Conservation (phyloP, 1,139 yeast species). For the Candida dubliniensis region DNA sequence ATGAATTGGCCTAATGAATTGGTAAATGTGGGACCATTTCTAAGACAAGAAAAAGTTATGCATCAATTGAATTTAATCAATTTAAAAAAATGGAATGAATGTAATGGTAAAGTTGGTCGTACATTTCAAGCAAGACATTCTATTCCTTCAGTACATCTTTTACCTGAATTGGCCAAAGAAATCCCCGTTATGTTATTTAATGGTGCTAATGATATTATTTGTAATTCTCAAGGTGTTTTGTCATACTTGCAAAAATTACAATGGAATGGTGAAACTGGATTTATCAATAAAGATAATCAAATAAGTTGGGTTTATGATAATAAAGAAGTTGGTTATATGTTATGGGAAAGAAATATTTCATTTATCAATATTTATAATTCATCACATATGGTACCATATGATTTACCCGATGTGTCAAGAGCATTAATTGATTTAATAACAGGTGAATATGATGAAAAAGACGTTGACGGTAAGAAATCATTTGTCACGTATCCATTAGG, state of each 20-base stretch:
- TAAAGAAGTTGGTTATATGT: constrained; percentile 50
- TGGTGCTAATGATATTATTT: constrained; percentile 87
- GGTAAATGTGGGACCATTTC: constrained; percentile 56
- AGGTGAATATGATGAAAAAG: constrained; percentile 30
- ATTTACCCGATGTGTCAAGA: constrained; percentile 66
- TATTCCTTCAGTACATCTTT: constrained; percentile 59
- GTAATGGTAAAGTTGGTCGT: constrained; percentile 59
- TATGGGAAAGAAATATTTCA: constrained; percentile 68
- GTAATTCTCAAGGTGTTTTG: constrained; percentile 80
- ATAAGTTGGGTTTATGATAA: constrained; percentile 57
- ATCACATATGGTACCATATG: constrained; percentile 95
- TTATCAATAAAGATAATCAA: constrained; percentile 34
- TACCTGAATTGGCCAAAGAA: constrained; percentile 63
- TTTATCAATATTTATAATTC: constrained; percentile 73
- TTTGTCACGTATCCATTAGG: constrained; percentile 37
- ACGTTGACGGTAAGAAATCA: constrained; percentile 17
- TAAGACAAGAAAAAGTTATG: constrained; percentile 56
- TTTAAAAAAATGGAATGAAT: constrained; percentile 68
- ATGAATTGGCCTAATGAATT: constrained; percentile 91
- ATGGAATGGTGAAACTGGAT: constrained; percentile 72
- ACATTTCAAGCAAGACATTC: constrained; percentile 54
- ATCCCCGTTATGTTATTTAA: constrained; percentile 73
- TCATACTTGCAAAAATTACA: constrained; percentile 56
- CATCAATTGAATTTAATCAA: constrained; percentile 54
- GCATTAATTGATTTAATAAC: constrained; percentile 61